Evolutionary conservation across 306 rosid species (phyloP).

Genomic region (Cicer judaicum): DNA sequence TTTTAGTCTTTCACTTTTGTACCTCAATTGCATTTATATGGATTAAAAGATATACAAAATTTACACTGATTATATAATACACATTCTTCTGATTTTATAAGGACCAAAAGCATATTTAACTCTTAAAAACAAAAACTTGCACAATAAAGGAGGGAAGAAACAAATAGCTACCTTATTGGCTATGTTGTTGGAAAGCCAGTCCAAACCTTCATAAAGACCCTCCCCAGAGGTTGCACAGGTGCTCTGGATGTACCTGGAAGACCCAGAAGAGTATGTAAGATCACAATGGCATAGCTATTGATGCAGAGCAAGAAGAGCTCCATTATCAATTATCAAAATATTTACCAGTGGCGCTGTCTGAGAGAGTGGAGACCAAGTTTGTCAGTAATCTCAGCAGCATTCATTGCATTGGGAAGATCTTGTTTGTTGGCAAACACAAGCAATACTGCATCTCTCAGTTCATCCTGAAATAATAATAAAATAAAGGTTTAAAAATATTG

Average conservation of each 20-base stretch:
- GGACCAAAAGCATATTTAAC: neutral
- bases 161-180: slow-evolving; percentile 79
- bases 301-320: neutral
- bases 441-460: slow-evolving; percentile 95
- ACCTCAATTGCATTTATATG: no score
- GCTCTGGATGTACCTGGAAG: slow-evolving; percentile 97
- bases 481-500: slow-evolving; percentile 13
- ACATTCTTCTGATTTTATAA: neutral
- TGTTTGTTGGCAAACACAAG: slow-evolving; percentile 99
- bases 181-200: slow-evolving; percentile 99
- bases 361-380: slow-evolving; percentile 99
- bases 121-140: neutral
- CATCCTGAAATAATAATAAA: slow-evolving; percentile 68
- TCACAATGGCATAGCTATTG: neutral
- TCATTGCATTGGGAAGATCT: slow-evolving; percentile 99
- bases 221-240: slow-evolving; percentile 99
- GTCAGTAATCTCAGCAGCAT: slow-evolving; percentile 99
- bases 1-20: neutral
- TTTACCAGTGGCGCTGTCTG: slow-evolving; percentile 98
- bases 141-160: slow-evolving; percentile 16
- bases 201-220: slow-evolving; percentile 97
- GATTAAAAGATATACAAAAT: no score
- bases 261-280: slow-evolving; percentile 38
- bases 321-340: slow-evolving; percentile 23
- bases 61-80: no score